A percentile compares a stretch with the other conserved stretches of the same genome.
phyloP scores from a whole-genome alignment of 2,329 filamentous ascomycete genomes.

The Pyrenochaeta sp. region DNA sequence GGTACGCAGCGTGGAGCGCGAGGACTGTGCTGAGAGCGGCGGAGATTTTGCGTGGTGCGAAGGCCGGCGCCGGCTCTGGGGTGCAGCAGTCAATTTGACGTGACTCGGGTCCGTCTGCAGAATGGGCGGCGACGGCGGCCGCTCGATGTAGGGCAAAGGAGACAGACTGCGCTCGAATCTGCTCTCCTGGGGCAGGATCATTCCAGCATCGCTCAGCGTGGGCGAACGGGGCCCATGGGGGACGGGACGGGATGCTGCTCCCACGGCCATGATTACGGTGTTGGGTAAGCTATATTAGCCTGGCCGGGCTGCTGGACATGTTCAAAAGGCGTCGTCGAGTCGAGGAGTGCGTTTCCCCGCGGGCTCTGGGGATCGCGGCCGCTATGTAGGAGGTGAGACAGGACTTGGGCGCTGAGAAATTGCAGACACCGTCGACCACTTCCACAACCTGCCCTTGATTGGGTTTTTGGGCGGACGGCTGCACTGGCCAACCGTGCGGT shows the following conservation, averaged over 20 bases:
- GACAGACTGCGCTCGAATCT: constrained; percentile 54
- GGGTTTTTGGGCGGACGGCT: constrained; percentile 23
- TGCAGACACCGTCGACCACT: constrained; percentile 22
- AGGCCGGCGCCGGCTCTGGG: constrained; percentile 36
- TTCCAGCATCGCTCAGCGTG: constrained; percentile 90
- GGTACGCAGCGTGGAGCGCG: constrained; percentile 45
- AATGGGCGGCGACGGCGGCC: constrained; percentile 52
- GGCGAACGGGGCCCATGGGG: constrained; percentile 63
- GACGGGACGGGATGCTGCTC: constrained; percentile 24
- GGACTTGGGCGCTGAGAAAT: constrained; percentile 22
- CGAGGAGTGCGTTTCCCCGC: neutral
- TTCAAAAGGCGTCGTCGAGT: constrained; percentile 12
- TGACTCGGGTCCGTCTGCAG: constrained; percentile 38
- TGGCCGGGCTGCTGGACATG: constrained; percentile 27
- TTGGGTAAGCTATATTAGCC: constrained; percentile 29
- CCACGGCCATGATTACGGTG: constrained; percentile 30
- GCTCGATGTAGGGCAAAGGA: constrained; percentile 58
- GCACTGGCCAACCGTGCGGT: constrained; percentile 22
- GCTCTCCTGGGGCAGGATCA: constrained; percentile 76
- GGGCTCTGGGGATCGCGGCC: neutral
- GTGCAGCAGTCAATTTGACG: constrained; percentile 37
- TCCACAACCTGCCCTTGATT: constrained; percentile 28
- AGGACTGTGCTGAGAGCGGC: constrained; percentile 42
- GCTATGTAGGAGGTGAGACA: constrained; percentile 13
- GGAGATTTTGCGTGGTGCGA: constrained; percentile 41